phyloP scores from a whole-genome alignment of 2,329 filamentous ascomycete genomes.

The Fusarium sp. region DNA sequence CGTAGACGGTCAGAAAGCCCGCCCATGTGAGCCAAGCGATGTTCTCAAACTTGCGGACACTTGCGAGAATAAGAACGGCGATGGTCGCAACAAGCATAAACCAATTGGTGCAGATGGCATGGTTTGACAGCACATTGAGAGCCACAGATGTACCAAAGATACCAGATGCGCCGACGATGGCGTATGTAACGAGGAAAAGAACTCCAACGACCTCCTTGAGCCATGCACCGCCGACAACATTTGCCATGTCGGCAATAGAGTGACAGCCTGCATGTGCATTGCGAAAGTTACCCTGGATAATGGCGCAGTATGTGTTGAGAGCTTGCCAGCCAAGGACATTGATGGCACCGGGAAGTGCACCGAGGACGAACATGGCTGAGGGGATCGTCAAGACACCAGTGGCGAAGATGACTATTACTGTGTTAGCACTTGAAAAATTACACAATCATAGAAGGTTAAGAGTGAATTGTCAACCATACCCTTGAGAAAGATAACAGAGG shows the following conservation, averaged over 20 bases:
- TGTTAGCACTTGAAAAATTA: not conserved
- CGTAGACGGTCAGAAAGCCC: constrained; percentile 67
- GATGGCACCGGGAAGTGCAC: constrained; percentile 60
- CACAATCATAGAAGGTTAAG: no score
- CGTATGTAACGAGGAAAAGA: constrained; percentile 71
- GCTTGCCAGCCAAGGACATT: constrained; percentile 61
- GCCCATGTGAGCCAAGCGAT: constrained; percentile 67
- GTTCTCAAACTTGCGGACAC: constrained; percentile 60
- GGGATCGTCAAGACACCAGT: constrained; percentile 61
- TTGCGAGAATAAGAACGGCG: constrained; percentile 65
- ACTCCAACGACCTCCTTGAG: constrained; percentile 68
- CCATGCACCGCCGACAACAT: constrained; percentile 67
- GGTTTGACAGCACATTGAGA: constrained; percentile 71
- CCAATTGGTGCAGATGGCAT: constrained; percentile 72
- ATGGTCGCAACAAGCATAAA: constrained; percentile 69
- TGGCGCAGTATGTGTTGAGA: constrained; percentile 59
- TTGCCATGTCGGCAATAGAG: constrained; percentile 63
- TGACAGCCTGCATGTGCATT: constrained; percentile 58
- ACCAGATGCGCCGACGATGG: constrained; percentile 70
- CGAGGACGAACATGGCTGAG: constrained; percentile 59
- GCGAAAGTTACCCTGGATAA: constrained; percentile 59
- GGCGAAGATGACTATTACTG: constrained; percentile 57
- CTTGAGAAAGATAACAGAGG: constrained; percentile 64
- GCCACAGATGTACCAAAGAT: constrained; percentile 72
- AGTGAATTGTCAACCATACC: constrained; percentile 37